Evolutionary conservation across 2,329 filamentous ascomycete species (phyloP).

Genomic region (Neofusicoccum umdonicola): DNA sequence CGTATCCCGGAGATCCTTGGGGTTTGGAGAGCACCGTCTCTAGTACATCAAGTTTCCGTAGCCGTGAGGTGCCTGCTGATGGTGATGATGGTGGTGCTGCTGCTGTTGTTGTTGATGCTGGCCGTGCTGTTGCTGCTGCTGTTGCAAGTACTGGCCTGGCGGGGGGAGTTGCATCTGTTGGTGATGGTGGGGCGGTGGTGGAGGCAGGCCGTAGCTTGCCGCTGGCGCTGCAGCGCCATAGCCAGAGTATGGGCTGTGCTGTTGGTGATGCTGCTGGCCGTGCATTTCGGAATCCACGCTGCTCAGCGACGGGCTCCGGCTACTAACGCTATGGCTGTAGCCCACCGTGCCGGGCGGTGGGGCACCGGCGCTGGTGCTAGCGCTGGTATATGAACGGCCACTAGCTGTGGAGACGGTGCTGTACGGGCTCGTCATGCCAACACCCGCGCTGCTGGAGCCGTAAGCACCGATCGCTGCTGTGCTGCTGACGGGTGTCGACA

Average conservation of each 20-base stretch:
- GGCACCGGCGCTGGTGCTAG: neutral
- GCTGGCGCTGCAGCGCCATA: constrained; percentile 1
- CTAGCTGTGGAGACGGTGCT: constrained; percentile 8
- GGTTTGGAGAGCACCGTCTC: neutral
- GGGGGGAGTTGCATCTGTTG: neutral
- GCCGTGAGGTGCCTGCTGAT: constrained; percentile 2
- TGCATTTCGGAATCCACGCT: constrained; percentile 17
- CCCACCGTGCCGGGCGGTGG: neutral
- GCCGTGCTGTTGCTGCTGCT: neutral
- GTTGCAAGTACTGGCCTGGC: constrained; percentile 4
- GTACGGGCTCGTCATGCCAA: constrained; percentile 11
- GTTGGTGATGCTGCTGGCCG: constrained; percentile 13
- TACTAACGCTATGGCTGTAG: constrained; percentile 15
- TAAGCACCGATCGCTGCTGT: neutral
- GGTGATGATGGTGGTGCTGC: neutral
- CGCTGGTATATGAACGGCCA: constrained; percentile 8
- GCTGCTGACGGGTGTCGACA: constrained; percentile 4
- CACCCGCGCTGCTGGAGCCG: neutral
- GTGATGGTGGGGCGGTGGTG: constrained; percentile 3
- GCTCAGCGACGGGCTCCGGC: constrained; percentile 13
- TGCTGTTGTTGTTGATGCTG: neutral
- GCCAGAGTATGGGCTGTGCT: constrained; percentile 10
- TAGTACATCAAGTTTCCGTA: constrained; percentile 11
- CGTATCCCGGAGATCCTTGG: neutral
- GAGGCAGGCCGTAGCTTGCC: constrained; percentile 6